Evolutionary conservation across 768 basidiomycete genomes (phyloP).

Genomic region (Botryobasidium botryosum): DNA sequence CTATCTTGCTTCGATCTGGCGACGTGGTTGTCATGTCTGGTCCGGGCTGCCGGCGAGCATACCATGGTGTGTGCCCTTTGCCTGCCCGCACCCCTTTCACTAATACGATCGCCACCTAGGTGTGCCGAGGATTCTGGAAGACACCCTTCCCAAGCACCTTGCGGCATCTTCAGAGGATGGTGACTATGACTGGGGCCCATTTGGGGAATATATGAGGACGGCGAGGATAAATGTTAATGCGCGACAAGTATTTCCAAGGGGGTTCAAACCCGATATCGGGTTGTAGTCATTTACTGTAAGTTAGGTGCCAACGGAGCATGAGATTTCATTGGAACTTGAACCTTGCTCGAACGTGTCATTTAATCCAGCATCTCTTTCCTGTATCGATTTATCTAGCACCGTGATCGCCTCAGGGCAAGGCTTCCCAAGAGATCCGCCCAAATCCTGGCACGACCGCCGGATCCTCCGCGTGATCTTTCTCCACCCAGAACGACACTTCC

Average conservation of each 20-base stretch:
- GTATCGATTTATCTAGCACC: too few relatives aligned
- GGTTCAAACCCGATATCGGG: slow-evolving; percentile 1
- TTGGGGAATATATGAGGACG: slow-evolving; percentile 39
- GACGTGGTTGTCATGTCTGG: slow-evolving; percentile 93
- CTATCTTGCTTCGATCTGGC: slow-evolving; percentile 78
- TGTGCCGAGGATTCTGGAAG: slow-evolving; percentile 74
- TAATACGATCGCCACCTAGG: slow-evolving; percentile 25
- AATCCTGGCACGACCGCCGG: too few relatives aligned
- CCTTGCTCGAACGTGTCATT: too few relatives aligned
- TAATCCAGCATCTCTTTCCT: too few relatives aligned
- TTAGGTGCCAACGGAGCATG: too few relatives aligned
- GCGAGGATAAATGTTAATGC: slow-evolving; percentile 85
- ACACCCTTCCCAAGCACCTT: slow-evolving; percentile 54
- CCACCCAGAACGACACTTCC: slow-evolving; percentile 1
- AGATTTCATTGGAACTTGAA: too few relatives aligned
- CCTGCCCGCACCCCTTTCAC: background rate
- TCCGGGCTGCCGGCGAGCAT: slow-evolving; percentile 65
- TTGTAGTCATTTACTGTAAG: too few relatives aligned
- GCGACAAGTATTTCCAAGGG: slow-evolving; percentile 31
- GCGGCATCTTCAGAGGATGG: slow-evolving; percentile 13
- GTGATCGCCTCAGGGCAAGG: too few relatives aligned
- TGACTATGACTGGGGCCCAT: slow-evolving; percentile 38
- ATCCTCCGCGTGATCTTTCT: too few relatives aligned
- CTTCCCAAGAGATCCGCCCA: too few relatives aligned
- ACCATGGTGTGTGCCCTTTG: slow-evolving; percentile 49